Evolutionary conservation across 2,329 filamentous ascomycete genomes (phyloP).

Genomic region (Penicillium sp.): DNA sequence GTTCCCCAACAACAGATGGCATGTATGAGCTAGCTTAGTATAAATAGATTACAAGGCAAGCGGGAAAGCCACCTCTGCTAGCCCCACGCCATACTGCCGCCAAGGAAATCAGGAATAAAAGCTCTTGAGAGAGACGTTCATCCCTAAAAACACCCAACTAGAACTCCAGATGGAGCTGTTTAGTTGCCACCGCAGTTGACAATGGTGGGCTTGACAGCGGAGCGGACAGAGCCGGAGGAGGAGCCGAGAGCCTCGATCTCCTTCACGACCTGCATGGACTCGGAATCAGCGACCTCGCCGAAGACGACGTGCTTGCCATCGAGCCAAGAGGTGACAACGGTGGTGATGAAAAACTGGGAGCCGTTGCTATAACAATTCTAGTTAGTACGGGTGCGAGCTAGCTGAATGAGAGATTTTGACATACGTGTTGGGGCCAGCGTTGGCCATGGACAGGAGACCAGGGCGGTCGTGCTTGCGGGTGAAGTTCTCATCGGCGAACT

Average conservation of each 20-base stretch:
- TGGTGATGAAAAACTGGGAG: conserved; percentile 71
- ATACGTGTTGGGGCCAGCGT: conserved; percentile 88
- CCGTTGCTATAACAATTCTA: conserved; percentile 51
- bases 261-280: conserved; percentile 54
- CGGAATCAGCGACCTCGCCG: conserved; percentile 57
- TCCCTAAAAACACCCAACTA: conserved; percentile 8
- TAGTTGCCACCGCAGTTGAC: conserved; percentile 49
- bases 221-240: conserved; percentile 51
- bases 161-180: conserved; percentile 21
- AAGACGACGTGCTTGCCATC: conserved; percentile 69
- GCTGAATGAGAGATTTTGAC: conserved; percentile 26
- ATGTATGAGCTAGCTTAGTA: conserved; percentile 18
- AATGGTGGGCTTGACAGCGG: conserved; percentile 55
- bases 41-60: conserved; percentile 29
- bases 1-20: background rate
- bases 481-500: conserved; percentile 95
- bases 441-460: conserved; percentile 89
- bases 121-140: conserved; percentile 7
- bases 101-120: background rate
- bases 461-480: conserved; percentile 65
- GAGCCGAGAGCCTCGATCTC: conserved; percentile 58
- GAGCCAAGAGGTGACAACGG: conserved; percentile 62
- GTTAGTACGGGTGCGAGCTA: conserved; percentile 3
- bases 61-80: conserved; percentile 10
- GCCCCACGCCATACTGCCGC: conserved; percentile 3